Percentiles rank a stretch among this genome's conserved stretches.
These are phyloP conservation scores for Boletus vermiculosoides DNA, from an alignment of 768 basidiomycete species.

Conservation along the genomic window DNA sequence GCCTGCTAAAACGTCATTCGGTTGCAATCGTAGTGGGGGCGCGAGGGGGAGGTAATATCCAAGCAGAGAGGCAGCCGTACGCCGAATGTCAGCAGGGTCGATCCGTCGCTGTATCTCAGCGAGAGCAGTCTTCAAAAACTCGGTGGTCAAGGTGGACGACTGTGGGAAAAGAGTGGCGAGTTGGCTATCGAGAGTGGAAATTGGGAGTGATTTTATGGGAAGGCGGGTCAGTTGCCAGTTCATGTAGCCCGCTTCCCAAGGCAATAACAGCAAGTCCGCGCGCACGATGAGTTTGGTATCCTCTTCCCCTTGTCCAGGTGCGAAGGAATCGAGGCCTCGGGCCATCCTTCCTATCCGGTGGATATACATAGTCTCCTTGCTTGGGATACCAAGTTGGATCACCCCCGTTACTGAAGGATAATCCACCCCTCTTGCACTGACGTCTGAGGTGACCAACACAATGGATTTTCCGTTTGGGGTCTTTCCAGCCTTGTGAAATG, in stretches of 20 bases:
- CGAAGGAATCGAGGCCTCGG: slow-evolving; percentile 54
- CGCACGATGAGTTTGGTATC: slow-evolving; percentile 30
- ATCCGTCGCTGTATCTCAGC: slow-evolving; percentile 34
- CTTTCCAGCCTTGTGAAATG: slow-evolving; percentile 11
- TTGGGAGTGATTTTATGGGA: slow-evolving; percentile 61
- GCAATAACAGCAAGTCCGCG: slow-evolving; percentile 77
- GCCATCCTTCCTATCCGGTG: slow-evolving; percentile 88
- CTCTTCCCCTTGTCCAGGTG: slow-evolving; percentile 19
- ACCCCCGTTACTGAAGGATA: slow-evolving; percentile 88
- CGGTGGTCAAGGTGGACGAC: slow-evolving; percentile 14
- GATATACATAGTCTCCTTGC: slow-evolving; percentile 67
- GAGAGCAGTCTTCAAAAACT: slow-evolving; percentile 29
- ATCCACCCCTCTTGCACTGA: slow-evolving; percentile 86
- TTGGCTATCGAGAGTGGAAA: slow-evolving; percentile 10
- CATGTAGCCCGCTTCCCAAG: slow-evolving; percentile 75
- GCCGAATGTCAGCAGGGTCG: slow-evolving; percentile 52
- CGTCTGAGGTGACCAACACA: slow-evolving; percentile 81
- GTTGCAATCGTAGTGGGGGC: slow-evolving; percentile 45
- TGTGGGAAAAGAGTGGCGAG: slow-evolving; percentile 12
- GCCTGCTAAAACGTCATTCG: slow-evolving; percentile 49
- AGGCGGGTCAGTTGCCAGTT: slow-evolving; percentile 60
- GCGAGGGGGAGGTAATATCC: slow-evolving; percentile 68
- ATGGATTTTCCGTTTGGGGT: slow-evolving; percentile 40
- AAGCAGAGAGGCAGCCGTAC: slow-evolving; percentile 63
- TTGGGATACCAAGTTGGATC: slow-evolving; percentile 86